Evolutionary conservation across 768 basidiomycete species (phyloP), one percentile per base, ranked within the genome.

Genomic region (Russula sp.): DNA sequence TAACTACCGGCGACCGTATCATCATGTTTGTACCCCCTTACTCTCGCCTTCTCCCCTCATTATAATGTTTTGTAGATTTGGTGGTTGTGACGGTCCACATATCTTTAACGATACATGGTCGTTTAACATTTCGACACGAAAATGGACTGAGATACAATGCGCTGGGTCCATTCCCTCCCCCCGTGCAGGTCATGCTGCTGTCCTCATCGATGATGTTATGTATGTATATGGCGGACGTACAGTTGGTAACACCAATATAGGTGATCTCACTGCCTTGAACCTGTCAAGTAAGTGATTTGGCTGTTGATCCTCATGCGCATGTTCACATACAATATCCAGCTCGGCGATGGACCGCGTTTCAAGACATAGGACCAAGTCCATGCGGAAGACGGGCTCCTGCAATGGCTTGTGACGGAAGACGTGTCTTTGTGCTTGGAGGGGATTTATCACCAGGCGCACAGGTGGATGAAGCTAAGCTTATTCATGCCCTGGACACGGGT

Each of bases 61-160:
- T 40, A 5, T 40, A 40, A 40, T 40, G 5, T 40, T 40, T 40
- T 40, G 38, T 40, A 40, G 38, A 40, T 40, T 99, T 69, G 97
- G 97, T 38, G 97, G 97, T 53, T 98, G 95, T 16, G 97, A 98
- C 73, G 94, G 94, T n/a, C 86, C 89, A 73, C 97, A 89, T 76
- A 95, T 98, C 73, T 99, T 98, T 77, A 98, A 98, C 74, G 97
- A 99, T 73, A 98, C 94, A 8, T 99, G 97, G 97, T 82, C 86
- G 1, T 98, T 91, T 75, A 92, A 96, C 73, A 78, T 94, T 57
- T 81, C 80, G 48, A 88, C 92, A 0, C 81, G 83, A 60, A 83
- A 76, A 52, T 99, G 97, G 97, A 83, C 88, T 4, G 96, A 99
- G 73, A 78, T 99, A 44, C 85, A 88, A 22, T 98, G 95, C 75